Evolutionary conservation across 345 rosid genomes (phyloP).

Genomic region (Corchorus capsularis): DNA sequence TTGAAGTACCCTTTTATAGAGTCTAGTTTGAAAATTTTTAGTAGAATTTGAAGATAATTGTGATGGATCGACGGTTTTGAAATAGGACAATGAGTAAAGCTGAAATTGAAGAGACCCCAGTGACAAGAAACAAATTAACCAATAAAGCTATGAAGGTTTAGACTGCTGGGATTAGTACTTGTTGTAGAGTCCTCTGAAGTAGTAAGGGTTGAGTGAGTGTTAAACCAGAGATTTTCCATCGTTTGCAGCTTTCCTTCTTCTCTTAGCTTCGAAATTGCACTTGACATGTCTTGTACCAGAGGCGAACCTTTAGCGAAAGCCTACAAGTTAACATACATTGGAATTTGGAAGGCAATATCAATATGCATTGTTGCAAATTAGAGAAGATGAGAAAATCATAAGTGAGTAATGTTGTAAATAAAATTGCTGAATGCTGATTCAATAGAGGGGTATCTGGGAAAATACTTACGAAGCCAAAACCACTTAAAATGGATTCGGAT

Average conservation of each 20-base stretch:
- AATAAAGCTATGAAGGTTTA: neutral
- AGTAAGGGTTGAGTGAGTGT: neutral
- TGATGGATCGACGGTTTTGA: neutral
- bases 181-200: neutral
- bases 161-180: conserved; percentile 1
- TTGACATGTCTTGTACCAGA: neutral
- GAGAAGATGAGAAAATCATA: too few relatives aligned
- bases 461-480: conserved; percentile 23
- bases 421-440: too few relatives aligned
- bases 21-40: neutral
- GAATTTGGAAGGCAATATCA: neutral
- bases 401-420: too few relatives aligned
- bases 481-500: neutral
- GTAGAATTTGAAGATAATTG: neutral
- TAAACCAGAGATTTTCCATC: too few relatives aligned
- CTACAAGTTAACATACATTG: neutral
- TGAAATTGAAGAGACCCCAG: conserved; percentile 4
- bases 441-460: neutral
- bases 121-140: conserved; percentile 6
- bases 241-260: too few relatives aligned
- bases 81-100: neutral
- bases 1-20: neutral
- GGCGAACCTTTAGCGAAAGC: conserved; percentile 14
- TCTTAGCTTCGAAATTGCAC: neutral
- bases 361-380: neutral